A percentile compares a stretch with the other conserved stretches of the same genome.
These are phyloP conservation scores for Thelonectria olida DNA, from an alignment of 2,329 filamentous ascomycete genomes.

Conservation along the genomic window DNA sequence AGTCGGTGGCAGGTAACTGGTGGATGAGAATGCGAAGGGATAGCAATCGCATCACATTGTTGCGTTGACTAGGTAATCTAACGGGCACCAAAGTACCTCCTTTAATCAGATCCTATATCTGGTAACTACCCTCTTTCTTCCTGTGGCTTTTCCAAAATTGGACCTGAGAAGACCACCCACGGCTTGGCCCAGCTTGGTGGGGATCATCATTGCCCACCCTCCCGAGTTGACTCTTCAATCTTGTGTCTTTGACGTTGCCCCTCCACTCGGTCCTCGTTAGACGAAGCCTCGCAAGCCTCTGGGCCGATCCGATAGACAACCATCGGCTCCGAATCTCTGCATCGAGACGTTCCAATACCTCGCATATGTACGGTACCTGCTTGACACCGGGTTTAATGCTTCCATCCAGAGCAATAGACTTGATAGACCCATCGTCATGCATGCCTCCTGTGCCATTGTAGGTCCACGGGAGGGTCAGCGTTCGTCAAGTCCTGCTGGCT, in stretches of 20 bases:
- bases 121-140: background rate
- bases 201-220: slow-evolving; percentile 7
- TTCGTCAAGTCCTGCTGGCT: slow-evolving; percentile 1
- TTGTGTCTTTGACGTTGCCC: background rate
- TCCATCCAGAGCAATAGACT: background rate
- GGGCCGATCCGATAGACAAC: background rate
- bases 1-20: slow-evolving; percentile 3
- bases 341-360: background rate
- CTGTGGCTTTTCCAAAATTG: background rate
- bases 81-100: slow-evolving; percentile 16
- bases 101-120: slow-evolving; percentile 20
- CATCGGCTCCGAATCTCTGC: background rate
- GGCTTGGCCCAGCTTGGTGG: slow-evolving; percentile 1
- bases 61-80: slow-evolving; percentile 12
- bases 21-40: background rate
- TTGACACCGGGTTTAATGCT: background rate
- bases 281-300: background rate
- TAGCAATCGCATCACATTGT: background rate
- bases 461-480: slow-evolving; percentile 9
- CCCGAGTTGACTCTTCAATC: background rate
- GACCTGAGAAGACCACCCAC: background rate
- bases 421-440: slow-evolving; percentile 6
- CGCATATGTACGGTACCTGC: background rate
- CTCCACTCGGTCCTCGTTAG: background rate
- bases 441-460: slow-evolving; percentile 4